phyloP scores from a whole-genome alignment of 176 grass and related monocot genomes.

The Oryza meridionalis region DNA sequence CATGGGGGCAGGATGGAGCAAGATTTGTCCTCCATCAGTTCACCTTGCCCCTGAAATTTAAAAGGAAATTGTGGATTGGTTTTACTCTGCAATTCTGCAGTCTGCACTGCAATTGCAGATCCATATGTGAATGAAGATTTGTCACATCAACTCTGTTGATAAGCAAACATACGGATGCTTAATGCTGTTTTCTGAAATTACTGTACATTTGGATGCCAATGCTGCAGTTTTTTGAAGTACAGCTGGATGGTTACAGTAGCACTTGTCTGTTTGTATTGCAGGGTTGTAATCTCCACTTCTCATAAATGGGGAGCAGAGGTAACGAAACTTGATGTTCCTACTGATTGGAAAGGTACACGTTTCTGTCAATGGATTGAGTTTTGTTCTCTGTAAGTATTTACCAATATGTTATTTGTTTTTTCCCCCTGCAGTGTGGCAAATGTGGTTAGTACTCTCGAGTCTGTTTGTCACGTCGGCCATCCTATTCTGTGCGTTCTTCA shows the following conservation, averaged over 20 bases:
- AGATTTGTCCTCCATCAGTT: background rate
- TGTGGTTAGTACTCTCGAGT: slow-evolving; percentile 58
- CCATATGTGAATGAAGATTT: background rate
- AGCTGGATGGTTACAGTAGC: background rate
- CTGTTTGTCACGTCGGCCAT: slow-evolving; percentile 59
- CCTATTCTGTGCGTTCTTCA: slow-evolving; percentile 68
- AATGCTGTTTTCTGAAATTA: background rate
- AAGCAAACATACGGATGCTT: background rate
- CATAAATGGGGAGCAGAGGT: slow-evolving; percentile 66
- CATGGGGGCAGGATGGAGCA: slow-evolving; percentile 1
- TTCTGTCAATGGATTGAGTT: background rate
- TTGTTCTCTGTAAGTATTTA: background rate
- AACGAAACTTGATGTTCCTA: slow-evolving; percentile 65
- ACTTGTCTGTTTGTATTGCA: slow-evolving; percentile 29
- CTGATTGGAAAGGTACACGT: slow-evolving; percentile 79
- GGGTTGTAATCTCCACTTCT: slow-evolving; percentile 77
- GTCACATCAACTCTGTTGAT: background rate
- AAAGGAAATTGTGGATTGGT: too few species aligned
- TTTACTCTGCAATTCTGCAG: background rate
- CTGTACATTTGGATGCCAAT: background rate
- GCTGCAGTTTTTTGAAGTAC: background rate
- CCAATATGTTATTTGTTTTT: background rate
- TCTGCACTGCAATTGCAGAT: background rate
- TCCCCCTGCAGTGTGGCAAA: slow-evolving; percentile 72
- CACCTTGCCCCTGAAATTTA: background rate